A percentile compares a stretch with the other conserved stretches of the same genome.
Conservation (phyloP, 2,329 filamentous ascomycete genomes). For the Penicillium sp. region DNA sequence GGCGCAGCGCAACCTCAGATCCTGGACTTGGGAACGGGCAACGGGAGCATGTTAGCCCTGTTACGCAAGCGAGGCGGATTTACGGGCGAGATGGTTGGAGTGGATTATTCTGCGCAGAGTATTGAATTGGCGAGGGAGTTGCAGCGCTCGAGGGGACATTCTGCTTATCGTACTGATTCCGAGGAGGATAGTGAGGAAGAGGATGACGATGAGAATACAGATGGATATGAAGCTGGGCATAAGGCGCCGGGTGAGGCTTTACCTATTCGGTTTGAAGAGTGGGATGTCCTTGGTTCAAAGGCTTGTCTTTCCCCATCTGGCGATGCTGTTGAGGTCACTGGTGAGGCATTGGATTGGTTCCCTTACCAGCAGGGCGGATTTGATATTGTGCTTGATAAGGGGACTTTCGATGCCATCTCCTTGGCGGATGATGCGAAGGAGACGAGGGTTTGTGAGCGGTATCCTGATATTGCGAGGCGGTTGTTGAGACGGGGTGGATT, state of each 20-base stretch:
- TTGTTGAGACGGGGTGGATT: constrained; percentile 70
- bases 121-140: constrained; percentile 71
- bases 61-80: constrained; percentile 66
- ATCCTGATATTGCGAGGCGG: constrained; percentile 64
- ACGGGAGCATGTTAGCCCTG: constrained; percentile 86
- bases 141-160: constrained; percentile 37
- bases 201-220: constrained; percentile 55
- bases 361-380: constrained; percentile 57
- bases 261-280: constrained; percentile 54
- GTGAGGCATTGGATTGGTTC: constrained; percentile 35
- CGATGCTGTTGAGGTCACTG: constrained; percentile 12
- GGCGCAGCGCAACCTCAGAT: constrained; percentile 45
- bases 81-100: constrained; percentile 70
- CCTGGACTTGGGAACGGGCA: constrained; percentile 89
- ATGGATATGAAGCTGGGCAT: constrained; percentile 27
- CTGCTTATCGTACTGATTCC: constrained; percentile 32
- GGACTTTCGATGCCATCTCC: constrained; percentile 93
- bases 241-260: constrained; percentile 13
- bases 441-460: constrained; percentile 67
- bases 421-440: constrained; percentile 50
- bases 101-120: constrained; percentile 80
- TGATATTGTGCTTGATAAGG: constrained; percentile 95
- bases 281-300: constrained; percentile 59
- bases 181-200: constrained; percentile 49
- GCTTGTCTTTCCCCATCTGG: constrained; percentile 35